Evolutionary conservation across 2,329 filamentous ascomycete genomes (phyloP).

Genomic region (Anthostomella pinea): DNA sequence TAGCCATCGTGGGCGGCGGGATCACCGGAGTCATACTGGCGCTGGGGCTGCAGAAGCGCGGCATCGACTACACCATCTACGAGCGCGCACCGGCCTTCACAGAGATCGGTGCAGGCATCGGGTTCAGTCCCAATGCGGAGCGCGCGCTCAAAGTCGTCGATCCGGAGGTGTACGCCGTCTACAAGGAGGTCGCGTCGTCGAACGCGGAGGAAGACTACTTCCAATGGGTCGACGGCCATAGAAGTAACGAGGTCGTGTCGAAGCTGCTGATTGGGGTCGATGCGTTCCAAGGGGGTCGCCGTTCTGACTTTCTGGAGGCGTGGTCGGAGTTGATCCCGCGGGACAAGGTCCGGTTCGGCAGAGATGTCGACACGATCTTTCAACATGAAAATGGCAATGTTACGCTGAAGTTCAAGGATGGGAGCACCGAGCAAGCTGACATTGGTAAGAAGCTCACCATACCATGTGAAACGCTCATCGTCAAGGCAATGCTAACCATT

Average conservation of each 20-base stretch:
- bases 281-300: constrained; percentile 39
- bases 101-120: constrained; percentile 51
- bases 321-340: constrained; percentile 33
- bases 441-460: constrained; percentile 23
- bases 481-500: constrained; percentile 3
- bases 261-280: constrained; percentile 38
- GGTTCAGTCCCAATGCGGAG: constrained; percentile 50
- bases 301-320: constrained; percentile 40
- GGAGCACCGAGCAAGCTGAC: constrained; percentile 29
- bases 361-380: constrained; percentile 31
- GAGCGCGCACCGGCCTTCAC: constrained; percentile 42
- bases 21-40: constrained; percentile 50
- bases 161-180: constrained; percentile 33
- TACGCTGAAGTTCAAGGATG: constrained; percentile 32
- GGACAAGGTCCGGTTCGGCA: constrained; percentile 31
- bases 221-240: constrained; percentile 39
- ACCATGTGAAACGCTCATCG: neutral
- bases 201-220: constrained; percentile 35
- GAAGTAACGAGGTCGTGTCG: constrained; percentile 31
- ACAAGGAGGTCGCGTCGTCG: constrained; percentile 31
- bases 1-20: constrained; percentile 51
- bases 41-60: constrained; percentile 42
- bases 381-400: constrained; percentile 22
- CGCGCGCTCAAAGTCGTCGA: constrained; percentile 41
- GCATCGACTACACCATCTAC: constrained; percentile 43